phyloP scores from a whole-genome alignment of 2,329 filamentous ascomycete species.

The Paracoccidioides brasiliensis region DNA sequence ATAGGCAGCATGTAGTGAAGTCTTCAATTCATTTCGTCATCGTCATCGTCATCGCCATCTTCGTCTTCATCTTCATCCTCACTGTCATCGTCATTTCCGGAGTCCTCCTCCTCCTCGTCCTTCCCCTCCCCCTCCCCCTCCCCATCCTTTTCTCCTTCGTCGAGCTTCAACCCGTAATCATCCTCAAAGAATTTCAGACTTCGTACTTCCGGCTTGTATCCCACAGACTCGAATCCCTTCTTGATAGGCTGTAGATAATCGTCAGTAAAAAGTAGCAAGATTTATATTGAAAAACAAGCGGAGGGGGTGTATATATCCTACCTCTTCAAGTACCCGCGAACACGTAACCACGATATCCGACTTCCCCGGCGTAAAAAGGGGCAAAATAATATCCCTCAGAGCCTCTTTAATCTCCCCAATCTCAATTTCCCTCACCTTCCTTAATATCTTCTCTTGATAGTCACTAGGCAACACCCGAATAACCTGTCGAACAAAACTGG shows the following conservation, averaged over 20 bases:
- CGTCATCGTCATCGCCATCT: background rate
- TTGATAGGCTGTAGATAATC: constrained; percentile 49
- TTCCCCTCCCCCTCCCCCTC: constrained; percentile 44
- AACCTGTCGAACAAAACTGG: constrained; percentile 72
- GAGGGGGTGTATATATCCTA: constrained; percentile 33
- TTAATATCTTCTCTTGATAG: constrained; percentile 65
- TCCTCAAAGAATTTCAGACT: constrained; percentile 72
- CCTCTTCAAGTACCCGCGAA: constrained; percentile 71
- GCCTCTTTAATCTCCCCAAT: constrained; percentile 63
- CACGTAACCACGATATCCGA: constrained; percentile 84
- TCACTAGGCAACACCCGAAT: constrained; percentile 62
- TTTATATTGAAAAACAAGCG: constrained; percentile 2
- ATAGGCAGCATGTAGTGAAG: background rate
- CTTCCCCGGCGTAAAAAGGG: constrained; percentile 64
- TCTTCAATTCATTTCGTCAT: background rate
- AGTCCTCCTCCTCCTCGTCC: constrained; percentile 38
- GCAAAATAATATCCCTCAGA: constrained; percentile 62
- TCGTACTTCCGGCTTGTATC: constrained; percentile 66
- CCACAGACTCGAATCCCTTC: constrained; percentile 57
- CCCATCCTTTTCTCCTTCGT: constrained; percentile 45
- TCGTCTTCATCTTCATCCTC: constrained; percentile 20
- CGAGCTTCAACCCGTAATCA: constrained; percentile 66
- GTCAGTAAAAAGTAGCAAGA: constrained; percentile 10
- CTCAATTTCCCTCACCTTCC: constrained; percentile 60
- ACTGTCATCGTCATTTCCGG: constrained; percentile 36